Conservation (phyloP, 345 rosid genomes). For the Populus deltoides region DNA sequence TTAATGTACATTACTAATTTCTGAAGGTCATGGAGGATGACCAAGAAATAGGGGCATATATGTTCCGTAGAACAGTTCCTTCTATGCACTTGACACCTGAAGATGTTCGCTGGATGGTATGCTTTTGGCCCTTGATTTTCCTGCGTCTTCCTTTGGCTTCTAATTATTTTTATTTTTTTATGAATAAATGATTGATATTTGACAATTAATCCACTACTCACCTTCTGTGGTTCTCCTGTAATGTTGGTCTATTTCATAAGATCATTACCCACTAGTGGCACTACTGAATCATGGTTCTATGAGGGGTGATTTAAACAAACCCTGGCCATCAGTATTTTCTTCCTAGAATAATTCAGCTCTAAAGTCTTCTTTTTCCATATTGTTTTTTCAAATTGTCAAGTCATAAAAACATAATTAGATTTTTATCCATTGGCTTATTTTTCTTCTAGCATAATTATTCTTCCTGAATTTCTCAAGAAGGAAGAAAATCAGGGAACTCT, state of each 20-base stretch:
- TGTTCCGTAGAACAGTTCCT: constrained; percentile 97
- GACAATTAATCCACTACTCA: neutral
- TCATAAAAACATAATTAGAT: neutral
- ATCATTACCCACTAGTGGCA: neutral
- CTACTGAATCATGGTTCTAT: neutral
- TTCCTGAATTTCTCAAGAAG: neutral
- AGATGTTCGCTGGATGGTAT: constrained; percentile 98
- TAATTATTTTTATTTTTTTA: neutral
- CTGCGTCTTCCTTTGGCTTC: neutral
- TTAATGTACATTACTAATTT: constrained; percentile 13
- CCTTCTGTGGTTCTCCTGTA: neutral
- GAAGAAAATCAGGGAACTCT: neutral
- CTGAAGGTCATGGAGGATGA: constrained; percentile 93
- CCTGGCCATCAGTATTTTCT: neutral
- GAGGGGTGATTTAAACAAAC: neutral
- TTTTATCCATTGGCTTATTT: neutral
- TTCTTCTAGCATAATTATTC: neutral
- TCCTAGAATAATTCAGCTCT: neutral
- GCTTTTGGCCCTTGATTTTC: constrained; percentile 7
- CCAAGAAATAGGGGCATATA: constrained; percentile 83
- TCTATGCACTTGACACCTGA: constrained; percentile 77
- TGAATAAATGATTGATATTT: neutral
- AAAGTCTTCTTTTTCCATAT: neutral
- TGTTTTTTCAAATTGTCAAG: neutral
- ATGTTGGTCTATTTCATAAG: neutral